Evolutionary conservation across 139 green algal genomes (phyloP).

Genomic region (Nannochloris sp.): DNA sequence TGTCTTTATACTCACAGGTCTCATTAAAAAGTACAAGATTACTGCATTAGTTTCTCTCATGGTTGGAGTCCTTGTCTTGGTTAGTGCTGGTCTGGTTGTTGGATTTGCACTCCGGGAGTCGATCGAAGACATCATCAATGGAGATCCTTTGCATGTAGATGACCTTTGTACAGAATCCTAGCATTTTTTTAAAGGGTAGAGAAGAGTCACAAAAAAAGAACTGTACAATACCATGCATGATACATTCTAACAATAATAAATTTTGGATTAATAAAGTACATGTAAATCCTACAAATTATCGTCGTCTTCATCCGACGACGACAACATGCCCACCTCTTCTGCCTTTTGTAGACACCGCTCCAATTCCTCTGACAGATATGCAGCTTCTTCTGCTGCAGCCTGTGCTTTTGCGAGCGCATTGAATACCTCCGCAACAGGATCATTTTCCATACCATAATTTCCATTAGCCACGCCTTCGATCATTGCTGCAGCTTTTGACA

Average conservation of each 20-base stretch:
- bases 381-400: conserved; percentile 23
- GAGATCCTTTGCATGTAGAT: not conserved
- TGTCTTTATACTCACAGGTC: conserved; percentile 3
- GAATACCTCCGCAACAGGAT: conserved; percentile 15
- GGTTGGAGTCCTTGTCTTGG: conserved; percentile 1
- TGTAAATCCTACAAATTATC: not conserved
- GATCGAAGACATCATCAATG: conserved; percentile 5
- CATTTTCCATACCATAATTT: not conserved
- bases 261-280: not conserved
- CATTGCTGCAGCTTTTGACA: not conserved
- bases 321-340: conserved; percentile 17
- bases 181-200: not conserved
- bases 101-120: conserved; percentile 4
- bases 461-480: not conserved
- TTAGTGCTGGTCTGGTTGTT: conserved; percentile 3
- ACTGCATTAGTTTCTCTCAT: conserved; percentile 1
- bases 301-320: conserved; percentile 9
- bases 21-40: conserved; percentile 2
- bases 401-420: conserved; percentile 21
- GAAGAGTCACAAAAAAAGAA: not conserved
- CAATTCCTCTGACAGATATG: conserved; percentile 5
- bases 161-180: not conserved
- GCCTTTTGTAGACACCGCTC: conserved; percentile 21
- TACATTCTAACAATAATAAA: not conserved
- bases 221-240: not conserved